phyloP scores from a whole-genome alignment of 352 stramenopile genomes.

The Phytopythium kandeliae region DNA sequence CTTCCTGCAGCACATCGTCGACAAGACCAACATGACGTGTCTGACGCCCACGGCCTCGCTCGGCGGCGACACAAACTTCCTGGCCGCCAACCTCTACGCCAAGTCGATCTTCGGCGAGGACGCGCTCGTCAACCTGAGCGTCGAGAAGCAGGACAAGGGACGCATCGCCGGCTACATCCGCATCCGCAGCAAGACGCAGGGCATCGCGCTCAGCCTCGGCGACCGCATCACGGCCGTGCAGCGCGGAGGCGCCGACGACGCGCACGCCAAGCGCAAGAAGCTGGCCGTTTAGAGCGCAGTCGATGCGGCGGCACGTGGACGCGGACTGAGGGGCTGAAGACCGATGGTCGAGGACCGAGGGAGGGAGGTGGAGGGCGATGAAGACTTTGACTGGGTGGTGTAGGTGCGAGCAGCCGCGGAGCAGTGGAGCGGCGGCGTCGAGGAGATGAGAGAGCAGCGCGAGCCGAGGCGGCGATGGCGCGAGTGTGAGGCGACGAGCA shows the following conservation, averaged over 20 bases:
- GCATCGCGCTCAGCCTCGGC: constrained; percentile 98
- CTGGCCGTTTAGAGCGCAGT: constrained; percentile 37
- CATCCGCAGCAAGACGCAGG: constrained; percentile 99
- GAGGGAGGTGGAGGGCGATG: constrained; percentile 6
- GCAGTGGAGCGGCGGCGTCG: not conserved
- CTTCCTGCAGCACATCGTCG: constrained; percentile 98
- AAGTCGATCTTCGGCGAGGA: constrained; percentile 96
- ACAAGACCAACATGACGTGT: constrained; percentile 99
- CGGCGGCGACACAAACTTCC: constrained; percentile 89
- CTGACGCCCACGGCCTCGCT: constrained; percentile 93
- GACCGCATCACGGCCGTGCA: constrained; percentile 98
- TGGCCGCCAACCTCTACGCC: constrained; percentile 92
- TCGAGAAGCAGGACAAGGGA: constrained; percentile 98
- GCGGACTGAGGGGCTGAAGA: constrained; percentile 16
- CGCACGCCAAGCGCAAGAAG: constrained; percentile 80
- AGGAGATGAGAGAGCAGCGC: too few relatives aligned
- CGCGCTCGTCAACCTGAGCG: constrained; percentile 98
- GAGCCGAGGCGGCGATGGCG: too few relatives aligned
- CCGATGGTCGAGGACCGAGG: constrained; percentile 5
- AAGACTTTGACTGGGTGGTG: not conserved
- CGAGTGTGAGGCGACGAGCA: too few relatives aligned
- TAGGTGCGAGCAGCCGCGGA: not conserved
- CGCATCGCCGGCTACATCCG: constrained; percentile 98
- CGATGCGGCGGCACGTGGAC: too few relatives aligned
- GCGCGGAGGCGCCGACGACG: constrained; percentile 67